A percentile compares a stretch with the other conserved stretches of the same genome.
phyloP scores from a whole-genome alignment of 2,329 filamentous ascomycete species.

The Periconia digitata region DNA sequence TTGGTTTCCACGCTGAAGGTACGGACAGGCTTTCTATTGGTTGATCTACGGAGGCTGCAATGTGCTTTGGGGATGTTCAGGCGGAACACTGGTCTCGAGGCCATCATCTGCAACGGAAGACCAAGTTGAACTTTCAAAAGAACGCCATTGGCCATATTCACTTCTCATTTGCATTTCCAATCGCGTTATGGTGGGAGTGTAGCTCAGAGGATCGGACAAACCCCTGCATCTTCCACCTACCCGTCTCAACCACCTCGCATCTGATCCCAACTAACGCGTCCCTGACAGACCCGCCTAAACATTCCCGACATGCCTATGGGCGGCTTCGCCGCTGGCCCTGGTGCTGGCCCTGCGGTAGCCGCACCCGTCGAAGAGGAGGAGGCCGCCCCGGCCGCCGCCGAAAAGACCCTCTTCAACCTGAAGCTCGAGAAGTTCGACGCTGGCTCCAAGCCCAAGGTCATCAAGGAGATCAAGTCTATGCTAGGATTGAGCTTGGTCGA shows the following conservation, averaged over 20 bases:
- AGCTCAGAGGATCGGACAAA: not conserved
- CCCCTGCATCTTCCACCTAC: not conserved
- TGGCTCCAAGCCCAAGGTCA: constrained; percentile 92
- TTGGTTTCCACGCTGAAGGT: constrained; percentile 96
- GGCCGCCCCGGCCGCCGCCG: constrained; percentile 81
- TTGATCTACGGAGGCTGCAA: not conserved
- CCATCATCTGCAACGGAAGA: too few relatives aligned
- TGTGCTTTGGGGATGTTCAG: not conserved
- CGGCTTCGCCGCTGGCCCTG: constrained; percentile 75
- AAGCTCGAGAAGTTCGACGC: constrained; percentile 92
- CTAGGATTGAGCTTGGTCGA: constrained; percentile 94
- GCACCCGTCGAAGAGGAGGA: constrained; percentile 72
- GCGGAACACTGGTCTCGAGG: too few relatives aligned
- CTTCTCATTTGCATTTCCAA: too few relatives aligned
- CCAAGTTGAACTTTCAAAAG: too few relatives aligned
- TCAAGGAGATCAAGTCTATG: constrained; percentile 99
- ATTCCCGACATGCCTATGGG: constrained; percentile 97
- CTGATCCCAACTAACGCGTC: constrained; percentile 1
- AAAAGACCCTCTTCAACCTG: constrained; percentile 96
- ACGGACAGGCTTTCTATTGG: constrained; percentile 17
- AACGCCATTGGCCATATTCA: too few relatives aligned
- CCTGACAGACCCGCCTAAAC: constrained; percentile 78
- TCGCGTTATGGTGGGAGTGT: not conserved
- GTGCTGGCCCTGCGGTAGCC: constrained; percentile 60
- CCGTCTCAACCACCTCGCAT: not conserved